Conservation (phyloP, 139 green algal species). For the Deuterostichococcus epilithicus region DNA sequence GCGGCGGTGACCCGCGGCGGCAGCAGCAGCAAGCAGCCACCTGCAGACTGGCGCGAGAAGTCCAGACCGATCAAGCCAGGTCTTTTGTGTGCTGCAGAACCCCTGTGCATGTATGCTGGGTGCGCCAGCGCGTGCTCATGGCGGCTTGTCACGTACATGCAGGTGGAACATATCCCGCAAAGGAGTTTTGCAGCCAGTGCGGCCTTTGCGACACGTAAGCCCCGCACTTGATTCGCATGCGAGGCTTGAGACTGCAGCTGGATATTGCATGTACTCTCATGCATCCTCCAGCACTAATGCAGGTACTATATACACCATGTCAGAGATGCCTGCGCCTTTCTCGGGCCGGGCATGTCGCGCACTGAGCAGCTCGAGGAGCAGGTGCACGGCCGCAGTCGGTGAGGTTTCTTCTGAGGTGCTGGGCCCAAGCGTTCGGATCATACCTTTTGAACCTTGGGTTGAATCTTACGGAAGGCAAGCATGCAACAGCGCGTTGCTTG, state of each 20-base stretch:
- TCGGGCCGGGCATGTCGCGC: slow-evolving; percentile 76
- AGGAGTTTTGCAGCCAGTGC: slow-evolving; percentile 86
- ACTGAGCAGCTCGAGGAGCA: slow-evolving; percentile 63
- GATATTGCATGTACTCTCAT: slow-evolving; percentile 11
- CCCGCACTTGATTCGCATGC: too few relatives aligned
- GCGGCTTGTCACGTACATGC: too few relatives aligned
- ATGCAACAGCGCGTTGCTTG: slow-evolving; percentile 22
- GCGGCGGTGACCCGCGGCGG: too few relatives aligned
- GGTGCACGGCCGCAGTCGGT: slow-evolving; percentile 56
- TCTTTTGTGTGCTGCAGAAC: too few relatives aligned
- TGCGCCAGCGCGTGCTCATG: too few relatives aligned
- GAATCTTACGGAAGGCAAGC: too few relatives aligned
- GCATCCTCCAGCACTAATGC: slow-evolving; percentile 84
- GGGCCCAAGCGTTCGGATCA: too few relatives aligned
- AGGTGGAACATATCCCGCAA: slow-evolving; percentile 80
- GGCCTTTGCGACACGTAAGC: slow-evolving; percentile 88
- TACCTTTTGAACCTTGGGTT: too few relatives aligned
- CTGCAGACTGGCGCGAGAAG: slow-evolving; percentile 48
- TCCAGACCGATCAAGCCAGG: slow-evolving; percentile 62
- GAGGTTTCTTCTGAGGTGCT: neutral
- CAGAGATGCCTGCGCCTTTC: slow-evolving; percentile 93
- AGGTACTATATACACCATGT: slow-evolving; percentile 96
- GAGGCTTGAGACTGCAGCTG: neutral
- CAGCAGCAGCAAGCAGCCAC: neutral
- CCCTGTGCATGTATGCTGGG: too few relatives aligned